Percentiles rank a stretch among this genome's conserved stretches.
These are phyloP conservation scores for Vachellia collinsii DNA, from an alignment of 306 rosid genomes.

Conservation along the genomic window DNA sequence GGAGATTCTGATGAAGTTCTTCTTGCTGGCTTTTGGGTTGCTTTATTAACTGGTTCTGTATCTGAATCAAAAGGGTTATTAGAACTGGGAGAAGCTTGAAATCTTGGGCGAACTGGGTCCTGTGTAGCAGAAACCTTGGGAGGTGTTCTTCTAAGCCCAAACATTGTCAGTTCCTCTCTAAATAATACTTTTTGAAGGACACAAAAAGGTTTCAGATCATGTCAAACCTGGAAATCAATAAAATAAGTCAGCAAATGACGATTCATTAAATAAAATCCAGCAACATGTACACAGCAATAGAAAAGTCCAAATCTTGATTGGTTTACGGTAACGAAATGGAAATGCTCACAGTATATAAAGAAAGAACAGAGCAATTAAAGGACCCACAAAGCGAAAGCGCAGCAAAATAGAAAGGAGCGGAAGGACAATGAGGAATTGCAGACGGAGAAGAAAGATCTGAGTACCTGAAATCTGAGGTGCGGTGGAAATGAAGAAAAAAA, in stretches of 20 bases:
- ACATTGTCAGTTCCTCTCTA: neutral
- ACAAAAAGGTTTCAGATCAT: neutral
- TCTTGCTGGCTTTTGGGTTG: neutral
- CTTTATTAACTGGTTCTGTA: neutral
- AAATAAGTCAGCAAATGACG: neutral
- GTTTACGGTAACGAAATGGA: neutral
- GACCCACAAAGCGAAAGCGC: neutral
- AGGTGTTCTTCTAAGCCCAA: neutral
- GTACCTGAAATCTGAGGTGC: neutral
- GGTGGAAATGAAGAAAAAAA: neutral
- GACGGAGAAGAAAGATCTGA: neutral
- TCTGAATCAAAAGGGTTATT: constrained; percentile 2
- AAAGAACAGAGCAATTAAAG: neutral
- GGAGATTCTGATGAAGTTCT: neutral
- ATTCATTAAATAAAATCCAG: neutral
- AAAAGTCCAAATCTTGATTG: neutral
- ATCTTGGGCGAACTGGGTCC: neutral
- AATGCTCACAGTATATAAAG: neutral
- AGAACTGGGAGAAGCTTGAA: neutral
- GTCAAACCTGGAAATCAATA: neutral
- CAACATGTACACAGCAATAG: neutral
- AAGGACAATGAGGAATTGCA: neutral
- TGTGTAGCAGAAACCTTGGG: constrained; percentile 1
- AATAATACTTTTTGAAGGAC: neutral
- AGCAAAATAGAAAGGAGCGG: neutral